A percentile compares a stretch with the other conserved stretches of the same genome.
phyloP scores from a whole-genome alignment of 108 stramenopile genomes.

The Pseudonitzschia delicatissima region DNA sequence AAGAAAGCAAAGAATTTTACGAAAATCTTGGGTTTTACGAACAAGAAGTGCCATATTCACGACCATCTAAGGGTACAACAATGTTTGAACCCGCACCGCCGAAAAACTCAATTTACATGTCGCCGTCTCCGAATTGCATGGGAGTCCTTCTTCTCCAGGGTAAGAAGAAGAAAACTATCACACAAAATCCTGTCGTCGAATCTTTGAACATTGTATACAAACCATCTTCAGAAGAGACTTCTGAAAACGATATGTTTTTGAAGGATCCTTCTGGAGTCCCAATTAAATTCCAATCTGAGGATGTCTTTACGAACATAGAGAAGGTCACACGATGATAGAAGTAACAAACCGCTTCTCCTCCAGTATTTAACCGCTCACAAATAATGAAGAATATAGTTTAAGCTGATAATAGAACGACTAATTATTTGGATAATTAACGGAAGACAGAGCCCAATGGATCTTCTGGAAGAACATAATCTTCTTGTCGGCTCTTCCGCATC shows the following conservation, averaged over 20 bases:
- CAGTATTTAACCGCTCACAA: no score
- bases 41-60: slow-evolving; percentile 76
- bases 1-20: slow-evolving; percentile 67
- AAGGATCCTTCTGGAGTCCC: slow-evolving; percentile 62
- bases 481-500: slow-evolving; percentile 74
- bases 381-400: no score
- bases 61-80: slow-evolving; percentile 68
- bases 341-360: no score
- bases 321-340: slow-evolving; percentile 35
- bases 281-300: slow-evolving; percentile 47
- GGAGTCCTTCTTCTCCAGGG: slow-evolving; percentile 68
- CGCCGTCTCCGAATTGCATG: slow-evolving; percentile 77
- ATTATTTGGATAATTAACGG: slow-evolving; percentile 27
- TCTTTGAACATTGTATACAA: slow-evolving; percentile 78
- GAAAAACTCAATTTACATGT: slow-evolving; percentile 64
- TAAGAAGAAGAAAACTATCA: slow-evolving; percentile 43
- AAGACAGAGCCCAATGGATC: slow-evolving; percentile 85
- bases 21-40: slow-evolving; percentile 66
- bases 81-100: slow-evolving; percentile 84
- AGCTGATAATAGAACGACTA: background rate
- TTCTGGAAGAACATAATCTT: slow-evolving; percentile 68
- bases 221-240: slow-evolving; percentile 31
- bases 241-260: slow-evolving; percentile 22
- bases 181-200: slow-evolving; percentile 51
- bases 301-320: slow-evolving; percentile 54